Evolutionary conservation across 2,329 filamentous ascomycete genomes (phyloP).

Genomic region (Cercospora beticola): DNA sequence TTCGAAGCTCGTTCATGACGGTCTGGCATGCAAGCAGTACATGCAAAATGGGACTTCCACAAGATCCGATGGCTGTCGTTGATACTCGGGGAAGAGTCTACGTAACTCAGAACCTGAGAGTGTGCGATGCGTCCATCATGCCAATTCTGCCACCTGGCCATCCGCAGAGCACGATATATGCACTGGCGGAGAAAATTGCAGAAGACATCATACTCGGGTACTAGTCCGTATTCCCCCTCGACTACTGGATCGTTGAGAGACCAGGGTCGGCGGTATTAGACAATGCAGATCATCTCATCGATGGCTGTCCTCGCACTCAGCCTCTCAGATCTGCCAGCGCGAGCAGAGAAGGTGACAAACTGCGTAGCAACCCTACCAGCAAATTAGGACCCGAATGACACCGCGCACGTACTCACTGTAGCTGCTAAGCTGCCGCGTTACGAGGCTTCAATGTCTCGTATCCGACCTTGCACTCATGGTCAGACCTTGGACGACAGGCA

Average conservation of each 20-base stretch:
- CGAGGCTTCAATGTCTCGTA: too few species aligned
- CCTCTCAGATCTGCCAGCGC: too few species aligned
- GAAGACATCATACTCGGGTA: slow-evolving; percentile 3
- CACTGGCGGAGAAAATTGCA: slow-evolving; percentile 19
- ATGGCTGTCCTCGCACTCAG: too few species aligned
- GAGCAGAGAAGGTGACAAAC: too few species aligned
- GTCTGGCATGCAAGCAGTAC: slow-evolving; percentile 11
- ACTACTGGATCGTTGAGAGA: not conserved
- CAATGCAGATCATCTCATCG: too few species aligned
- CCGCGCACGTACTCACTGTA: too few species aligned
- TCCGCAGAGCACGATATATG: slow-evolving; percentile 13
- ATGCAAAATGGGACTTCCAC: slow-evolving; percentile 8
- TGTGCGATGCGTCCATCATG: slow-evolving; percentile 10
- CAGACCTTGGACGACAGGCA: too few species aligned
- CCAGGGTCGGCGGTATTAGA: too few species aligned
- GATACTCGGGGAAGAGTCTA: not conserved
- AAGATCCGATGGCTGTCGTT: slow-evolving; percentile 4
- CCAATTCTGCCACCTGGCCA: slow-evolving; percentile 15
- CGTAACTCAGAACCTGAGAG: not conserved
- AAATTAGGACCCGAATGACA: too few species aligned
- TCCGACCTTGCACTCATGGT: too few species aligned
- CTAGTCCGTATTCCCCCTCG: not conserved
- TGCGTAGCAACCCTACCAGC: too few species aligned
- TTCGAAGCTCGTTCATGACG: not conserved
- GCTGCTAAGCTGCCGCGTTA: too few species aligned